Base-by-base conservation (phyloP, 176 grass and related monocot genomes). In the Raddia distichophylla region DNA sequence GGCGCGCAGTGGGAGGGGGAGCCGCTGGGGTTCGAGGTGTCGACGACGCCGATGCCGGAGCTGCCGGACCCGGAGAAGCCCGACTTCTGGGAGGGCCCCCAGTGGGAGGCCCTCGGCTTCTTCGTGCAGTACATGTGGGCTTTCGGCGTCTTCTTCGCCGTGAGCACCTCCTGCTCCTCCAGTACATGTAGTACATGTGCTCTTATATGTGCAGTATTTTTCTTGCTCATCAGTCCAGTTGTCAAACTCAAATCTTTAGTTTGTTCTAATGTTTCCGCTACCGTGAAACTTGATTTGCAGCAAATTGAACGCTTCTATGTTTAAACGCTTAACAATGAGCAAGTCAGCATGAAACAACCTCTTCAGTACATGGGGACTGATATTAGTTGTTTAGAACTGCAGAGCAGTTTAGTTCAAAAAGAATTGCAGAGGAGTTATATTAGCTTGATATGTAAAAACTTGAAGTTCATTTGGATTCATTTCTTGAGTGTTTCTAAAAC, bases 61-160 rank as follows among this genome's bases (percentile, higher is more conserved):
- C 68, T 95, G 49, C 79, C 73, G 44, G 91, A 90, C 63, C 87
- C 83, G 59, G 86, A 85, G 75, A 89, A 74, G 68, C 64, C 80
- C 6, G 79, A 91, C 53, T 93, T 99, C 83, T 95, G 93, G 91
- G 93, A 99, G 77, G 93, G 93, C 0, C 69, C 79, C 8, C 87
- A 90, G 71, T 89, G 80, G 96, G 82, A 95, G 2, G 16, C 67
- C 44, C 69, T 99, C 59, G 93, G 96, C 65, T 99, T 99, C 82
- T 87, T 95, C 78, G 59, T 95, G 11, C 86, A 93, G 86, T 99
- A 99, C 77, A 75, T 87, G 75, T 99, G 96, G 96, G 96, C 87
- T 16, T 95, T 99, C 82, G 93, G 96, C 68, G 73, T 99, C 89
- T 54, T 91, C 51, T 99, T 95, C 60, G 85, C 91, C 9, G 96